Evolutionary conservation across 2,329 filamentous ascomycete genomes (phyloP).

Genomic region (Microthyrium microscopicum): DNA sequence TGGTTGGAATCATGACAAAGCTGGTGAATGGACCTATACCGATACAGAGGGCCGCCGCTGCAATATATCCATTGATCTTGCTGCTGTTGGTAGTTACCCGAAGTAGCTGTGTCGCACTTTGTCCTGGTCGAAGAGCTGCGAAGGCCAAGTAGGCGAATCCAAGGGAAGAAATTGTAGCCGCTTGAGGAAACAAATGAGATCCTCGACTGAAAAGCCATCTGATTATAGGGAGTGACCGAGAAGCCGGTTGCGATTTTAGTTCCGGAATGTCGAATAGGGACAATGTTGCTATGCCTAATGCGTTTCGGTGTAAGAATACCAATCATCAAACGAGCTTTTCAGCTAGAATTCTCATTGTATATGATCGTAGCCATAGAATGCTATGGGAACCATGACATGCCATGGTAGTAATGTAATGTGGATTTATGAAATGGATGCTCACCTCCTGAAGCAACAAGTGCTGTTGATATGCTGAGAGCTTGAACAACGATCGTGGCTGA

Average conservation of each 20-base stretch:
- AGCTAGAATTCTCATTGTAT: too few relatives aligned
- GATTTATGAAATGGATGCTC: too few relatives aligned
- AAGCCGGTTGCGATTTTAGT: constrained; percentile 20
- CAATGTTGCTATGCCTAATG: constrained; percentile 19
- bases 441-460: constrained; percentile 18
- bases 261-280: constrained; percentile 19
- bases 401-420: too few relatives aligned
- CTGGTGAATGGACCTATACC: constrained; percentile 12
- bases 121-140: constrained; percentile 8
- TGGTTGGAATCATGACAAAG: constrained; percentile 13
- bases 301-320: too few relatives aligned
- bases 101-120: constrained; percentile 4
- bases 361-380: too few relatives aligned
- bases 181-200: constrained; percentile 19
- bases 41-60: constrained; percentile 12
- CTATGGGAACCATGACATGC: too few relatives aligned
- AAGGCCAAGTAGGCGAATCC: constrained; percentile 17
- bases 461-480: constrained; percentile 16
- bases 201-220: constrained; percentile 23
- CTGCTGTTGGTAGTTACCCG: constrained; percentile 5
- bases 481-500: too few relatives aligned
- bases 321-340: too few relatives aligned
- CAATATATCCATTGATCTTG: constrained; percentile 9
- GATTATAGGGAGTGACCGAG: constrained; percentile 19
- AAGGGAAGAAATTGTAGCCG: constrained; percentile 14